Conservation (phyloP, 1,284 basidiomycete species). For the Tranzscheliella williamsii region DNA sequence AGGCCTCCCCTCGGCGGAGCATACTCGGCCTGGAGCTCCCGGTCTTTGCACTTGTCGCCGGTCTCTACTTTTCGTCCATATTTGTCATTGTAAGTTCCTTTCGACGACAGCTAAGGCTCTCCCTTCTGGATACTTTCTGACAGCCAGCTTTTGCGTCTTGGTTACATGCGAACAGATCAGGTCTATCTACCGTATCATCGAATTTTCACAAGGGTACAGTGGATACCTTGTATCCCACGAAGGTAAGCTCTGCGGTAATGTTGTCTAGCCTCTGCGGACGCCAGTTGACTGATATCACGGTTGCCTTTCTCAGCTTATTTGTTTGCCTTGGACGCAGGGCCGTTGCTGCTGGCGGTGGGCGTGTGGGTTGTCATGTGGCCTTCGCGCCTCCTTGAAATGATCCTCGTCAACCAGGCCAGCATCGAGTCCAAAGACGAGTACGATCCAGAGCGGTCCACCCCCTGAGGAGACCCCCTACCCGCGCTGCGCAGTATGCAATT, state of each 20-base stretch:
- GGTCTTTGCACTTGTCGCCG: conserved; percentile 15
- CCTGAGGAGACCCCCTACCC: no score
- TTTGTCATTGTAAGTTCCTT: conserved; percentile 20
- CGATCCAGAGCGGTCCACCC: no score
- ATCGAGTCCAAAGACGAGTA: no score
- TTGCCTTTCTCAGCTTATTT: conserved; percentile 44
- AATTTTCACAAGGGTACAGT: conserved; percentile 39
- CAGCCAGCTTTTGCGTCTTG: no score
- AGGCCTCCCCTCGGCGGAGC: background rate
- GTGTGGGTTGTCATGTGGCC: conserved; percentile 42
- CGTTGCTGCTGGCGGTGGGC: conserved; percentile 34
- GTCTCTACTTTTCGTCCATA: conserved; percentile 19
- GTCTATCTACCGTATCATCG: conserved; percentile 43
- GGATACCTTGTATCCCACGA: conserved; percentile 39
- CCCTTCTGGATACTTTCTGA: no score
- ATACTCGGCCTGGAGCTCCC: conserved; percentile 17
- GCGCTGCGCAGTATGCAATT: no score
- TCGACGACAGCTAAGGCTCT: background rate
- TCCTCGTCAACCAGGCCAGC: conserved; percentile 6
- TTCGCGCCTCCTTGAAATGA: conserved; percentile 12
- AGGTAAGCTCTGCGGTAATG: conserved; percentile 24
- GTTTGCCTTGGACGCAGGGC: conserved; percentile 38
- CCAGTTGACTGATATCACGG: no score
- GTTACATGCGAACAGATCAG: conserved; percentile 11
- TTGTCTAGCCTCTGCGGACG: no score